Base-by-base conservation (phyloP, 2,329 filamentous ascomycete genomes). In the Curvularia verruculosa region DNA sequence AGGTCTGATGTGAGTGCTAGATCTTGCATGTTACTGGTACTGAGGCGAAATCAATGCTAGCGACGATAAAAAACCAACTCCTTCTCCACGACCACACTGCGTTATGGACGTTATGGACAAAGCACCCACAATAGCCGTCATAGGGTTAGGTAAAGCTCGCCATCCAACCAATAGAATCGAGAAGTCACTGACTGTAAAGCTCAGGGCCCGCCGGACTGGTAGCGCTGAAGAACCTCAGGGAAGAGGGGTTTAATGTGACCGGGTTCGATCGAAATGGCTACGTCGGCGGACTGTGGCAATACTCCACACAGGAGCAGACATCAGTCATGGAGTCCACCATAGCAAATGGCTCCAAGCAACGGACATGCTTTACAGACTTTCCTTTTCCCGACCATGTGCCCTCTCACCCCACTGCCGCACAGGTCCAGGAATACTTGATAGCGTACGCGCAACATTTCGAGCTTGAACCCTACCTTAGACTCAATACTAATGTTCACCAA, bases 211-310 rank as follows among this genome's bases (percentile, higher is more conserved):
- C 55, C n/a, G 60, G 62, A 4, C 55, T 65, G 3, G 59, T 65
- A 24, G 57, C 62, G 34, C 19, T 68, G 0, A 65, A 65, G 34
- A 67, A 70, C 23, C 48, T 70, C 0, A 53, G 46, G 13, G 66
- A 68, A 31, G 59, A 68, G 52, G 66, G 65, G 1, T 68, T 68
- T 21, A 54, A 61, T 4, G 66, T 48, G 4, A 67, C 58, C 3
- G 66, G 60, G 3, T 69, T 68, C 39, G 65, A 70, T 28, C 59
- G 58, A 19, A 65, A 65, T 28, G 43, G 52, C 23, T 65, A 68
- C 37, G 43, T 69, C 10, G 63, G 66, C n/a, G 66, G 67, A 3
- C 28, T 69, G 13, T 70, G 66, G 67, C 60, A 66, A 24, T 68
- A 62, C 29, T 66, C 65, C 0, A 52, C 58, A 18, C 46, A 63